Base-by-base conservation (phyloP, 2,329 filamentous ascomycete genomes). In the Trematosphaeria pertusa region DNA sequence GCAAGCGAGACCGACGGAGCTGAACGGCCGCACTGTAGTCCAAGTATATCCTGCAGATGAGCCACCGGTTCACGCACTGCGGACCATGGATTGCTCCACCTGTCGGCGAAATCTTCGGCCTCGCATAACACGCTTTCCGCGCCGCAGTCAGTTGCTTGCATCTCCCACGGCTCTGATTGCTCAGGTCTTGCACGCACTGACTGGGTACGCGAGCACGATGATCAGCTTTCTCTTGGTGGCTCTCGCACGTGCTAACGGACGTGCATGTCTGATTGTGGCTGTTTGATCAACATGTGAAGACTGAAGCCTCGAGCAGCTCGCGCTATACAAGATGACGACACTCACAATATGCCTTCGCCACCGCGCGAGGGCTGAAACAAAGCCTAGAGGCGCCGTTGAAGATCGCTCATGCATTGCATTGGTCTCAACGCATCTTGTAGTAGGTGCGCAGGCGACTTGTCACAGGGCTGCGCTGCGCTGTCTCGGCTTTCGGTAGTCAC, bases 401-500 rank as follows among this genome's bases (percentile, higher is more conserved):
- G 42, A 38, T 45, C 42, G 31, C 36, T 37, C 39, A 22, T 46
- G 48, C 48, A 46, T 50, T 37, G 48, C 48, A 33, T 46, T 40
- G 35, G 43, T 47, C 21, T 37, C 30, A 33, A 44, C 30, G 46
- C 40, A 33, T 32, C 24, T 28, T 28, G 24, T 7, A 12, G 24
- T n/a, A n/a, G n/a, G n/a, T n/a, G n/a, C n/a, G n/a, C n/a, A n/a
- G n/a, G n/a, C n/a, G n/a, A n/a, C n/a, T n/a, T n/a, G n/a, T n/a
- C n/a, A n/a, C n/a, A n/a, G n/a, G n/a, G n/a, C n/a, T n/a, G n/a
- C n/a, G n/a, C n/a, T n/a, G n/a, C n/a, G n/a, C n/a, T n/a, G n/a
- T n/a, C n/a, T n/a, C n/a, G n/a, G n/a, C n/a, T n/a, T n/a, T n/a
- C n/a, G n/a, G n/a, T n/a, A n/a, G n/a, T n/a, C n/a, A n/a, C n/a